phyloP scores from a whole-genome alignment of 2,329 filamentous ascomycete genomes.

The Pestalotiopsis fici region DNA sequence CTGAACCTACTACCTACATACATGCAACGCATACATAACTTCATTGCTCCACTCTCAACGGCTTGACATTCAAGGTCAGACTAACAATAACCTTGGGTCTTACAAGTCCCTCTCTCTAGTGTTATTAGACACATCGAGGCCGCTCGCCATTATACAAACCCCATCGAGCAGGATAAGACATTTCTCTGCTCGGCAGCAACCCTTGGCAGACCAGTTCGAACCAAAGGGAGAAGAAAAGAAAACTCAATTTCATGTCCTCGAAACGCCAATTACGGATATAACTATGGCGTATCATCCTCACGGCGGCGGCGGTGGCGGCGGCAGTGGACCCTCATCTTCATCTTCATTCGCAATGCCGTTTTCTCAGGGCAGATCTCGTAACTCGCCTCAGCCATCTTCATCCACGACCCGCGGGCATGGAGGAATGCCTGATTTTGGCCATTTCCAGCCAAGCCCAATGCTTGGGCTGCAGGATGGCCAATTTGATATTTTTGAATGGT shows the following conservation, averaged over 20 bases:
- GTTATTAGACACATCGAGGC: conserved; percentile 24
- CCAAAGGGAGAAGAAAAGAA: too few species aligned
- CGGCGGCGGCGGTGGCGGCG: conserved; percentile 15
- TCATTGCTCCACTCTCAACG: conserved; percentile 13
- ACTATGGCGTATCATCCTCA: conserved; percentile 26
- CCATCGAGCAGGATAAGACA: not conserved
- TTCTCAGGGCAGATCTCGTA: conserved; percentile 20
- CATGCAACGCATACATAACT: not conserved
- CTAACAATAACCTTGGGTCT: conserved; percentile 2
- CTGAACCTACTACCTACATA: conserved; percentile 6
- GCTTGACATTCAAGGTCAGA: conserved; percentile 12
- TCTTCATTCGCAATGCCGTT: conserved; percentile 21
- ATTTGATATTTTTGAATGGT: conserved; percentile 90
- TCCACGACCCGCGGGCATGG: conserved; percentile 17
- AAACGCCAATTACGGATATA: not conserved
- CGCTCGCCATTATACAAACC: not conserved
- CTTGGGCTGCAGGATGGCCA: conserved; percentile 28
- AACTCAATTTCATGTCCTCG: not conserved
- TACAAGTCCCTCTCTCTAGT: conserved; percentile 14
- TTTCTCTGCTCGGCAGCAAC: not conserved
- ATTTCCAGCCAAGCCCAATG: conserved; percentile 18
- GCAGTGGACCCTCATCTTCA: conserved; percentile 18
- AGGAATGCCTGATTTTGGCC: conserved; percentile 19
- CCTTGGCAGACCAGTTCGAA: not conserved
- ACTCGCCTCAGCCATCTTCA: conserved; percentile 23